Evolutionary conservation across 2,329 filamentous ascomycete genomes (phyloP).

Genomic region (Botryotinia convoluta): DNA sequence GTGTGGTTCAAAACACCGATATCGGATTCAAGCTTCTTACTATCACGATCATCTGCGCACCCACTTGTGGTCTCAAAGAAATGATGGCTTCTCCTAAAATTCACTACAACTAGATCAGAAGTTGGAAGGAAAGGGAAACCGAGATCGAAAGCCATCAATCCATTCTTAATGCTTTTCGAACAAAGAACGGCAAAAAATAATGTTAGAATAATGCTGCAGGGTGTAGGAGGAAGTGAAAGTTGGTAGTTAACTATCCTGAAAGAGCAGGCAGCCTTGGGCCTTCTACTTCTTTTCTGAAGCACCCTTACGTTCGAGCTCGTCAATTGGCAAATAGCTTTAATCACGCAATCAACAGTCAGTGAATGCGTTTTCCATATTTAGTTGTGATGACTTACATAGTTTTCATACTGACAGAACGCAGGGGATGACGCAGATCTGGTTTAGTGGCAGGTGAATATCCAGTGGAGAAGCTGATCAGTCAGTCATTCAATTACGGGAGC

Average conservation of each 20-base stretch:
- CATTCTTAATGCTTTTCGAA: accelerated
- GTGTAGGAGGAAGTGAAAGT: not conserved
- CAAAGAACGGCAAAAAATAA: accelerated
- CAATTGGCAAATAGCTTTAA: not conserved
- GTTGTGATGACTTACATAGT: not conserved
- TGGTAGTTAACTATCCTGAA: not conserved
- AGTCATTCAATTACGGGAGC: not conserved
- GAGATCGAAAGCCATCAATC: not conserved
- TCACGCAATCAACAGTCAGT: not conserved
- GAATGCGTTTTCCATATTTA: not conserved
- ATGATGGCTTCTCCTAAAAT: not conserved
- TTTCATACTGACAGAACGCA: not conserved
- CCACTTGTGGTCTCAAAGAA: not conserved
- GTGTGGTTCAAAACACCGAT: not conserved
- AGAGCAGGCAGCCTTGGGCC: not conserved
- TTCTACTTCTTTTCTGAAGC: not conserved
- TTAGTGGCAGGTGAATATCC: not conserved
- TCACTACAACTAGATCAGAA: not conserved
- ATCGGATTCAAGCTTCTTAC: not conserved
- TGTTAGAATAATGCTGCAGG: not conserved
- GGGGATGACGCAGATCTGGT: not conserved
- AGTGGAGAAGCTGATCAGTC: not conserved
- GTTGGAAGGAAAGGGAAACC: not conserved
- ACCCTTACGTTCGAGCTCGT: not conserved
- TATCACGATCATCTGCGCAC: not conserved